Percentiles rank a stretch among this genome's conserved stretches.
These are phyloP conservation scores for Exidia glandulosa DNA, from an alignment of 768 basidiomycete species.

Conservation along the genomic window DNA sequence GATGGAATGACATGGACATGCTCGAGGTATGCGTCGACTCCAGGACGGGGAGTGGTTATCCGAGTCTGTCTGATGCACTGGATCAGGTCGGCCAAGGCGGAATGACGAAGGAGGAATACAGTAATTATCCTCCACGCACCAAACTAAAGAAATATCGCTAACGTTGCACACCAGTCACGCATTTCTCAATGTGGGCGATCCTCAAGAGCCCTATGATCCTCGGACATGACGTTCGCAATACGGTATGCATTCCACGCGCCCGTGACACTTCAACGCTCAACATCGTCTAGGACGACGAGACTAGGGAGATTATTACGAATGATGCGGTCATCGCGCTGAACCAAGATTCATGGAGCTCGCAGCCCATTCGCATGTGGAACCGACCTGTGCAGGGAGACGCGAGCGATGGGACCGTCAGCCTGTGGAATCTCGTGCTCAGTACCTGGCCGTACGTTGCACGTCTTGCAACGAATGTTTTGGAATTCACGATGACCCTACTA, in stretches of 20 bases:
- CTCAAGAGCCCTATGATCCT: constrained; percentile 19
- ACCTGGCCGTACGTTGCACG: no score
- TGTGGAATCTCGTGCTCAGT: no score
- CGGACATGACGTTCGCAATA: constrained; percentile 14
- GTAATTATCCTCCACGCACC: not conserved
- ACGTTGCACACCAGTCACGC: not conserved
- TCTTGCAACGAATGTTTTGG: no score
- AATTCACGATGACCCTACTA: no score
- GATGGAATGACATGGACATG: constrained; percentile 12
- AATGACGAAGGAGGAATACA: constrained; percentile 1
- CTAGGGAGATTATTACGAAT: constrained; percentile 12
- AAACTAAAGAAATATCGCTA: not conserved
- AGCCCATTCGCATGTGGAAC: not conserved
- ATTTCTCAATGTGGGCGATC: constrained; percentile 18
- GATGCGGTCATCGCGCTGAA: constrained; percentile 13
- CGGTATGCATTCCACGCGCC: constrained; percentile 3
- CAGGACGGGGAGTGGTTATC: not conserved
- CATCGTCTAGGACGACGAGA: constrained; percentile 4
- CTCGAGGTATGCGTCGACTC: not conserved
- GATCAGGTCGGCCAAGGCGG: not conserved
- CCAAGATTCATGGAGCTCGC: constrained; percentile 8
- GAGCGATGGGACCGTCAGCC: no score
- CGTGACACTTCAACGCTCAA: not conserved
- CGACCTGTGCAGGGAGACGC: no score
- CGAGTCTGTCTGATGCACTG: not conserved